phyloP scores from a whole-genome alignment of 352 stramenopile species.

The Globisporangium yorkense region DNA sequence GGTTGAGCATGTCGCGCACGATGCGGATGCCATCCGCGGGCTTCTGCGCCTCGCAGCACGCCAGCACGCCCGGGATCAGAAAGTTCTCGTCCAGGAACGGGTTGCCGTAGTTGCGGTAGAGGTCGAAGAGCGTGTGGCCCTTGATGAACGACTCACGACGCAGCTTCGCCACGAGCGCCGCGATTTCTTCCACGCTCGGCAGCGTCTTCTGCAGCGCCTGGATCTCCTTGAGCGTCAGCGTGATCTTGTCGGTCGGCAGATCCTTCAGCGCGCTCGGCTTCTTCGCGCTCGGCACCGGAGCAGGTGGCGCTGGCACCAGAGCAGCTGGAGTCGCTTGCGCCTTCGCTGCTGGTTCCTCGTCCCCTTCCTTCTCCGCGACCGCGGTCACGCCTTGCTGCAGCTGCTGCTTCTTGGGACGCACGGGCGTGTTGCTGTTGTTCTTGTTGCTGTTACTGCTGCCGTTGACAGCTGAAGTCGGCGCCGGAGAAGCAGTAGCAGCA shows the following conservation, averaged over 20 bases:
- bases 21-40: conserved; percentile 67
- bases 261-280: conserved; percentile 28
- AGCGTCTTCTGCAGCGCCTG: conserved; percentile 67
- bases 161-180: conserved; percentile 46
- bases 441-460: conserved; percentile 1
- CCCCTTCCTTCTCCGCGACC: neutral
- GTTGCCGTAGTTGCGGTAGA: conserved; percentile 85
- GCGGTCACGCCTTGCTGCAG: neutral
- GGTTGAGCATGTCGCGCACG: conserved; percentile 76
- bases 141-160: conserved; percentile 69
- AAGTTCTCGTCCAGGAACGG: conserved; percentile 81
- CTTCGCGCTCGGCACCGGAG: neutral
- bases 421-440: neutral
- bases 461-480: neutral
- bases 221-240: conserved; percentile 68
- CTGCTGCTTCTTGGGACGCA: conserved; percentile 9
- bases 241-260: conserved; percentile 56
- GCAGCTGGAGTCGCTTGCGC: neutral
- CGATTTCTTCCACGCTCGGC: conserved; percentile 61
- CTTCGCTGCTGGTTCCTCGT: neutral
- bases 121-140: conserved; percentile 72
- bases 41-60: conserved; percentile 75
- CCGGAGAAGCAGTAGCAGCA: neutral
- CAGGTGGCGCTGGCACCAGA: neutral
- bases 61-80: conserved; percentile 66